Base-by-base conservation (phyloP, 164 flowering plant genomes). In the Chloranthus sessilifolius region DNA sequence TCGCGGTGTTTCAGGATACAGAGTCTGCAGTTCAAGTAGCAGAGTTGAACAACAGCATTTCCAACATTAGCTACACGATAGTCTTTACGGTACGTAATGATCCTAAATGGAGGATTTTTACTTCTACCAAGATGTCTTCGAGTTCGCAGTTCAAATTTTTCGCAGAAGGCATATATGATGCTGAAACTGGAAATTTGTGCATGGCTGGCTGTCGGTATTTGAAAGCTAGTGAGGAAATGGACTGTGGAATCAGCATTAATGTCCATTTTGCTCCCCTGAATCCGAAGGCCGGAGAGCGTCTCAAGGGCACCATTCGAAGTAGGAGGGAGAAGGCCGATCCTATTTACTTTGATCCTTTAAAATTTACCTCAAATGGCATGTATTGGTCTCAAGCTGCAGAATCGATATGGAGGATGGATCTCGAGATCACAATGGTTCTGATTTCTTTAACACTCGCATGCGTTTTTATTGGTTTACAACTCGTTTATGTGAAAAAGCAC, bases 121-220 rank as follows among this genome's bases (percentile, higher is more conserved):
- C 58, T 44, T 21, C 52, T n/a, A 27, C 37, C 6, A 54, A 63
- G 37, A 10, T 8, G 7, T 56, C 75, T 14, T 23, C 27, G 9
- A 35, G 7, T 43, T 30, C 20, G n/a, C 23, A 1, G 2, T 17
- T 62, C n/a, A 50, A 55, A n/a, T 68, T 87, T 41, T 57, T 65
- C 22, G 89, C 89, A 4, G 95, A 87, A 63, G 95, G 89, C 26
- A 58, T 71, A 33, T 87, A 80, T 61, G 74, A 82, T 63, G 20
- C 59, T 28, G 52, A 58, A 62, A 74, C 75, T 7, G 95, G 91
- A 53, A 21, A 20, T 14, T 45, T 83, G 34, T 86, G 95, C 60
- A 77, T 83, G 90, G 64, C 78, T 2, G 95, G 88, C 23, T 87
- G 95, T 46, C 68, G 68, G 53, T 8, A 33, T 46, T 25, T 71